Percentiles rank a stretch among this genome's conserved stretches.
These are phyloP conservation scores for Podaxis sp. DNA, from an alignment of 768 basidiomycete genomes.

Conservation along the genomic window DNA sequence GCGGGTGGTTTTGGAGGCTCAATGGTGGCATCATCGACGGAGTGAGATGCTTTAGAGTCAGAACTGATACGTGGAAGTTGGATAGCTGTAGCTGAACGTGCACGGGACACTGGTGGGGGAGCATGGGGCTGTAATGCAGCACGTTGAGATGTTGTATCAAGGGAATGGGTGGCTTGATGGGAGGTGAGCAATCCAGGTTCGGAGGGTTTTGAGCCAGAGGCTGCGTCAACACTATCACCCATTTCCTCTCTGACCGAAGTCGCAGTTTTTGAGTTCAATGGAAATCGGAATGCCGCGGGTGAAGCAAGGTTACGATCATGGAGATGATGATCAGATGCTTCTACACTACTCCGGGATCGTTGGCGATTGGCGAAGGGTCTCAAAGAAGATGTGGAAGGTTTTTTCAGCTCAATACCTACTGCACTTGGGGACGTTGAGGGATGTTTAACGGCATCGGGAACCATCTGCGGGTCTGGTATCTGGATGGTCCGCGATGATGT, in stretches of 20 bases:
- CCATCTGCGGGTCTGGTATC: neutral
- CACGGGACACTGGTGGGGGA: constrained; percentile 36
- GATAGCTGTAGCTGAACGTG: constrained; percentile 44
- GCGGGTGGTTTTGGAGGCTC: constrained; percentile 7
- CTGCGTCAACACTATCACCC: neutral
- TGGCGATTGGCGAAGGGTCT: constrained; percentile 17
- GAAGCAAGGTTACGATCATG: constrained; percentile 33
- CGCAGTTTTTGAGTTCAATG: constrained; percentile 18
- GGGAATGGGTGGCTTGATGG: constrained; percentile 59
- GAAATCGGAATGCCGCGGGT: constrained; percentile 45
- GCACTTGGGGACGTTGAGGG: neutral
- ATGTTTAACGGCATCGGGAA: neutral
- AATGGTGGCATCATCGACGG: constrained; percentile 2
- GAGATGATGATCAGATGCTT: constrained; percentile 22
- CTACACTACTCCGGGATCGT: constrained; percentile 8
- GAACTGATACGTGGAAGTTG: constrained; percentile 25
- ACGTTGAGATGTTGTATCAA: constrained; percentile 43
- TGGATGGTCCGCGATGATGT: neutral
- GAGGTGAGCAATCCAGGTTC: constrained; percentile 28
- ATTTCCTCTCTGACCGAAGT: constrained; percentile 1
- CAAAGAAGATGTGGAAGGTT: neutral
- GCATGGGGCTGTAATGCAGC: constrained; percentile 23
- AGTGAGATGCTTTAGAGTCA: constrained; percentile 6
- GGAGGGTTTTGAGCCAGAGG: neutral
- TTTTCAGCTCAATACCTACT: neutral